Base-by-base conservation (phyloP, 1,139 yeast species). In the Hansenula lynferdii region DNA sequence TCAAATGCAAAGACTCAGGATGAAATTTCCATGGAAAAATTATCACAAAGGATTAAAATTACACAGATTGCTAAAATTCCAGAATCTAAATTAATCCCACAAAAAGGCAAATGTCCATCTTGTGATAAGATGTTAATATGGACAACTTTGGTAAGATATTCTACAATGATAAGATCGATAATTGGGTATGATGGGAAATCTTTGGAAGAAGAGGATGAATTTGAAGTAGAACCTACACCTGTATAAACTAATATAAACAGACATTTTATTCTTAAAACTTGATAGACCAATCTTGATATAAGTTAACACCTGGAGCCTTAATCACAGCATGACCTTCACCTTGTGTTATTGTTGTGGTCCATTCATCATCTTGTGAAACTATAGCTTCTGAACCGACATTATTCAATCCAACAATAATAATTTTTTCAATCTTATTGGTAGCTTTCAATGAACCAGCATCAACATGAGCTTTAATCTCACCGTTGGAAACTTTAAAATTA, bases 251-350 rank as follows among this genome's bases (percentile, higher is more conserved):
- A 9, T 17, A 36, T 19, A 29, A 25, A 11, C 18, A 25, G 20
- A 33, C 16, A 22, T 2, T 4, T 6, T 15, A 16, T 20, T 10
- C 21, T 34, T 37, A 43, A 18, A 52, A 35, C 22, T 36, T 35
- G 15, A 50, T 44, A 4, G 47, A 24, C 53, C 56, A 85, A 28
- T 64, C 62, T n/a, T 61, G 43, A 40, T 70, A 70, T 34, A 83
- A 57, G 10, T 54, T 46, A 35, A 84, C 64, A 12, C 57, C 55
- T 9, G 94, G 89, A 47, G 77, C 75, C 43, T 77, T 68, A 19
- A 85, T 67, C 4, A 64, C 52, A 14, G 58, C 41, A 31, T 57
- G 56, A 17, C 58, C 53, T 2, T 42, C 50, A 2, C 45, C 31
- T 2, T 42, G 39, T 2, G 55, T 42, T 18, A 68, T 49, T 3